These are phyloP conservation scores for Castanopsis chinensis DNA, from an alignment of 306 rosid species.

Conservation along the genomic window DNA sequence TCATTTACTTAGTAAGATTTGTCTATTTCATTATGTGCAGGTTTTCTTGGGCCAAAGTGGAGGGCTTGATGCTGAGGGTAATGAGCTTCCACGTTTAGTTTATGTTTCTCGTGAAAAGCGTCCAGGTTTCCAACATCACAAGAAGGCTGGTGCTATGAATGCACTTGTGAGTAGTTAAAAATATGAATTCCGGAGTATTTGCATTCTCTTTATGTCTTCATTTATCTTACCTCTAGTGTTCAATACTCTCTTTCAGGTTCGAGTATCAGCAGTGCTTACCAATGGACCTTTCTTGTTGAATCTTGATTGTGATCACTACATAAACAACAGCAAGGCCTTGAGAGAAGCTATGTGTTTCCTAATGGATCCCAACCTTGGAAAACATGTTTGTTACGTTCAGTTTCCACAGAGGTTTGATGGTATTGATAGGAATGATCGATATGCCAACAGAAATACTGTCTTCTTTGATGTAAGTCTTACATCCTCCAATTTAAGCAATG, in stretches of 20 bases:
- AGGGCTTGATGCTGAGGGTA: slow-evolving; percentile 96
- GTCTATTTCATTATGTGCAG: slow-evolving; percentile 33
- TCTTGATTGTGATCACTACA: slow-evolving; percentile 99
- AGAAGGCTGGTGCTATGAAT: slow-evolving; percentile 99
- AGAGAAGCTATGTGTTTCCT: slow-evolving; percentile 98
- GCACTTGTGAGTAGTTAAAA: slow-evolving; percentile 68
- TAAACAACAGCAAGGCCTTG: slow-evolving; percentile 95
- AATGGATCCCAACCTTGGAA: slow-evolving; percentile 99
- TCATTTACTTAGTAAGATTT: slow-evolving; percentile 7
- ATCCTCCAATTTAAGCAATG: not conserved
- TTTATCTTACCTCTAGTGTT: slow-evolving; percentile 1
- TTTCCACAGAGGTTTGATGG: slow-evolving; percentile 99
- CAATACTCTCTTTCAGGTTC: slow-evolving; percentile 54
- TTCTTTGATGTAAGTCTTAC: slow-evolving; percentile 82
- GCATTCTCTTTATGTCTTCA: not conserved
- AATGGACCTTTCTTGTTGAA: slow-evolving; percentile 96
- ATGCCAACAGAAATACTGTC: slow-evolving; percentile 94
- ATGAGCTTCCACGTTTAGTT: slow-evolving; percentile 87
- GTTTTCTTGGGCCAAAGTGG: slow-evolving; percentile 99
- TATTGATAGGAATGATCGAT: slow-evolving; percentile 88
- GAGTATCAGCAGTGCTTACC: slow-evolving; percentile 97
- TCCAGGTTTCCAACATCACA: slow-evolving; percentile 99
- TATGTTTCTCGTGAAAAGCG: slow-evolving; percentile 99
- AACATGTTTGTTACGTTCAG: slow-evolving; percentile 89
- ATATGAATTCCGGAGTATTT: not conserved